Evolutionary conservation across 2,329 filamentous ascomycete species (phyloP).

Genomic region (Trichoderma sp.): DNA sequence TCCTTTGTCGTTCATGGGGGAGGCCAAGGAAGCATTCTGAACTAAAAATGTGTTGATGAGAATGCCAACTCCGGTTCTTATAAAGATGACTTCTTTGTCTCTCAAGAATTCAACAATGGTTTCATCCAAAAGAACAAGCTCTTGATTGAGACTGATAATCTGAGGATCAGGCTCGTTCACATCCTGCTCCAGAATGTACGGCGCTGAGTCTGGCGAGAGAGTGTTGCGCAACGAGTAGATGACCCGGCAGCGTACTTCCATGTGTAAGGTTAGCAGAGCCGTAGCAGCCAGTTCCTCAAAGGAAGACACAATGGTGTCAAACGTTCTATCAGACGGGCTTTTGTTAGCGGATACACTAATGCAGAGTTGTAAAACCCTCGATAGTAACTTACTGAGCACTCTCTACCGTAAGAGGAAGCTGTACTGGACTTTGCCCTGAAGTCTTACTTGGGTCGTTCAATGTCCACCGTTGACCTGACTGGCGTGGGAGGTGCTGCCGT

Average conservation of each 20-base stretch:
- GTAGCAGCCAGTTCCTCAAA: conserved; percentile 78
- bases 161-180: conserved; percentile 75
- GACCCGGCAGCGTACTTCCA: conserved; percentile 83
- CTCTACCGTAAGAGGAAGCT: conserved; percentile 83
- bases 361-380: neutral
- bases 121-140: conserved; percentile 84
- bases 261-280: conserved; percentile 79
- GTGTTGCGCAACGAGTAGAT: conserved; percentile 71
- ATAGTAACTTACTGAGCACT: conserved; percentile 65
- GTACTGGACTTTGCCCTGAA: conserved; percentile 62
- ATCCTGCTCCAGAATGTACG: conserved; percentile 66
- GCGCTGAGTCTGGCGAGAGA: conserved; percentile 58
- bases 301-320: conserved; percentile 81
- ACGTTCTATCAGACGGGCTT: conserved; percentile 52
- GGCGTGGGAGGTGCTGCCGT: conserved; percentile 49
- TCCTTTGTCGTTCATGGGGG: conserved; percentile 80
- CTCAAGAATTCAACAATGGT: conserved; percentile 72
- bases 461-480: conserved; percentile 78
- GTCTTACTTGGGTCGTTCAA: conserved; percentile 61
- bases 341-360: neutral
- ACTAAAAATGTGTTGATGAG: conserved; percentile 81
- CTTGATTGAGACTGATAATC: conserved; percentile 78
- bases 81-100: conserved; percentile 66
- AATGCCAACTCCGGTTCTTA: conserved; percentile 71
- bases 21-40: conserved; percentile 65